Conservation (phyloP, 495 filamentous ascomycete genomes). For the Paragyromitra xinjiangensis region DNA sequence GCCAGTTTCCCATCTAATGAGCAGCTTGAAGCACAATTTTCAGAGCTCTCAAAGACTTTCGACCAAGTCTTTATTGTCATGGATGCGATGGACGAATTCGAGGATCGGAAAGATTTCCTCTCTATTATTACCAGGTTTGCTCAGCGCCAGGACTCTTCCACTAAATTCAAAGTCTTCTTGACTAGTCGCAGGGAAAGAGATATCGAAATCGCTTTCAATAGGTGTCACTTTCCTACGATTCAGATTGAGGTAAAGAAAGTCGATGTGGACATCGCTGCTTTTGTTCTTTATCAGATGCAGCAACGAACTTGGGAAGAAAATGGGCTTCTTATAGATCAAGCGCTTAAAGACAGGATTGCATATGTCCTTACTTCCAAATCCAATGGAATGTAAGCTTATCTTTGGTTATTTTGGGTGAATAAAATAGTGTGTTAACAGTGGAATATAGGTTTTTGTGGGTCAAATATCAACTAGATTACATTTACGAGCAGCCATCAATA, state of each 20-base stretch:
- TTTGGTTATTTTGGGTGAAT: not conserved
- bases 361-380: constrained; percentile 14
- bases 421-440: not conserved
- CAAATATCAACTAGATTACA: constrained; percentile 42
- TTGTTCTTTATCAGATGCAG: constrained; percentile 30
- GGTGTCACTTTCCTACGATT: constrained; percentile 3
- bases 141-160: not conserved
- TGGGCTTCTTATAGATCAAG: not conserved
- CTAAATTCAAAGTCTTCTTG: constrained; percentile 36
- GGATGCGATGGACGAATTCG: constrained; percentile 38
- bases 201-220: constrained; percentile 23
- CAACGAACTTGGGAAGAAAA: not conserved
- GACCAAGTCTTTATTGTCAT: constrained; percentile 40
- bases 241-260: constrained; percentile 41
- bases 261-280: constrained; percentile 36
- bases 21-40: constrained; percentile 31
- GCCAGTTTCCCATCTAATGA: constrained; percentile 8
- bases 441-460: constrained; percentile 49
- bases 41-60: constrained; percentile 10
- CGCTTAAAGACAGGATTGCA: not conserved
- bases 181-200: constrained; percentile 37
- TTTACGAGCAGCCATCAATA: constrained; percentile 35
- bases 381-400: constrained; percentile 28
- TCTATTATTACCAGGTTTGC: constrained; percentile 13
- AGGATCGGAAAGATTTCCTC: constrained; percentile 24